Evolutionary conservation across 2,329 filamentous ascomycete genomes (phyloP), one percentile per base, ranked within the genome.

Genomic region (Epichloe glyceriae): DNA sequence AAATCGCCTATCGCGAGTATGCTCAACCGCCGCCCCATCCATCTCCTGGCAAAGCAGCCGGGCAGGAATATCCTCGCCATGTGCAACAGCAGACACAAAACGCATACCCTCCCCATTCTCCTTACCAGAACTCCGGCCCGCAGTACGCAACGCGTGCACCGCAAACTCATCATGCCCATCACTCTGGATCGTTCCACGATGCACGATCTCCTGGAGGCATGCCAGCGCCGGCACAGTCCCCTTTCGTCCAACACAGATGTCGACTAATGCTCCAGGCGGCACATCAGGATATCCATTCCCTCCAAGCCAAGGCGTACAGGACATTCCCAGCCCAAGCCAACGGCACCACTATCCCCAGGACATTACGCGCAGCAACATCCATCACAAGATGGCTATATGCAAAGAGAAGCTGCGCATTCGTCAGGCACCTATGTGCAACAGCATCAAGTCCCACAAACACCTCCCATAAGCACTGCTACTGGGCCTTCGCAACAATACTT

Each of bases 1-100:
- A 69, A 38, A 74, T 73, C 53, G 63, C 65, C 11, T 77, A 78
- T 60, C 71, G 72, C 62, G 77, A 80, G 46, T 79, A 75, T 55
- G 61, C 59, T 55, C 71, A 72, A 35, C 48, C 47, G 43, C 56
- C 52, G 17, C 52, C 54, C 30, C 76, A 78, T 44, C 67, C 68
- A 17, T 79, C 76, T 5, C 75, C 75, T 15, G 65, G 68, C 43
- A 70, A 70, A 42, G 63, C 69, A n/a, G 58, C 68, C 35, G 65
- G 69, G 38, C 71, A 69, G 53, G 75, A 79, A 37, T 78, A 65
- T 57, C 58, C 64, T 26, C 61, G 62, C 47, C 61, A 61, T 47
- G 60, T 35, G 34, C 63, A 59, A 54, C 65, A 62, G 22, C 60
- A 58, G 54, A 61, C 57, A 54, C 59, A 61, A 10, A 64, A 56